Base-by-base conservation (phyloP, 2,329 filamentous ascomycete species). In the Cordyceps pruinosa region DNA sequence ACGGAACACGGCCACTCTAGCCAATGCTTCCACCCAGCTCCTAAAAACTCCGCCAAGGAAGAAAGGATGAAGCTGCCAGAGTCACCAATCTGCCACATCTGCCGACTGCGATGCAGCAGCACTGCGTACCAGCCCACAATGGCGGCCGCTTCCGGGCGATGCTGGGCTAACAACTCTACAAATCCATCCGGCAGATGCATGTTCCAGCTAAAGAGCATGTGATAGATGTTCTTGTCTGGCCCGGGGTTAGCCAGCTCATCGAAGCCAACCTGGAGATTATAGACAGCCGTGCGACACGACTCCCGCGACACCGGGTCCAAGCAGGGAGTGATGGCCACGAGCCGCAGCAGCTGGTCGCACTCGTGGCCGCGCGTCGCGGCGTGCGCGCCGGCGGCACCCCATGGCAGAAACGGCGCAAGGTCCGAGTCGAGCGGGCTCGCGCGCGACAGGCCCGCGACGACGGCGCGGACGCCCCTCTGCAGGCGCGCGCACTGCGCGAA, bases 51-150 rank as follows among this genome's bases (percentile, higher is more conserved):
- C 4, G 25, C 49, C 19, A 42, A 6, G 17, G 39, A 52, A 1
- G 8, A 5, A 1, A 52, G 1, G n/a, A 52, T 23, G 9, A 34
- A 42, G 5, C n/a, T 39, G 4, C 53, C 53, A 2, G 53, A 34
- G n/a, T 56, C 53, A 5, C 53, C 53, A 41, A 56, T 34, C 34
- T 56, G 53, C 53, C 53, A 56, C 44, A 39, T 39, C 6, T 41
- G 35, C 3, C 53, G 53, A 21, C 53, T 44, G 13, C 42, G 37
- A 13, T 56, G 53, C 34, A 56, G 25, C n/a, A 56, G 15, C 8
- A 48, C 53, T 10, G 53, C 44, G 35, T 56, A 56, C 44, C 46
- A 56, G 19, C 34, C 41, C 44, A 56, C 42, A 5, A 56, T 48
- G 4, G 46, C 35, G 7, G 46, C 44, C 21, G 53, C 53, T 23